Base-by-base conservation (phyloP, 2,329 filamentous ascomycete genomes). In the Fonsecaea multimorphosa region DNA sequence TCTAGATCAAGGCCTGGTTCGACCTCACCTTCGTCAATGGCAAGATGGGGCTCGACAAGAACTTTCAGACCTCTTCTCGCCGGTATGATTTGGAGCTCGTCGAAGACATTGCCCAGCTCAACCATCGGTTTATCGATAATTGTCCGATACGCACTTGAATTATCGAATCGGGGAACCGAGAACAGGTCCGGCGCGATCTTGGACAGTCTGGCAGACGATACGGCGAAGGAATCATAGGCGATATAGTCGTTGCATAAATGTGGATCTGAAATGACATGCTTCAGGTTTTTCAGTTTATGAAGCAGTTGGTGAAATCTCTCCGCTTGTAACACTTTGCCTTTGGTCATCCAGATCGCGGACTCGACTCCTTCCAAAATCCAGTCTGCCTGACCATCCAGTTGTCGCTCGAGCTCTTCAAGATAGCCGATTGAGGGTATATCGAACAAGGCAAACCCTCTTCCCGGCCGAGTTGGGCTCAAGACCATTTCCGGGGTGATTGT, bases 401-500 rank as follows among this genome's bases (percentile, higher is more conserved):
- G 86, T 38, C 82, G 80, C 51, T 96, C 72, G 59, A 97, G 83
- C 5, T 85, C 78, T 12, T 89, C 86, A 29, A 98, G 80, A 73
- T 95, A 93, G 7, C 87, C 86, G 0, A 76, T 68, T 14, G 88
- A 85, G 0, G 92, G 91, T 7, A 99, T 77, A 71, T 98, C 93
- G 46, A 96, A 81, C 7, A 99, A 83, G 8, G 91, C 90, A 69
- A 97, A 83, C 1, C 92, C 93, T 62, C 83, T 86, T 11, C 93
- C 93, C 5, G 85, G 83, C 62, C 87, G 84, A 2, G 84, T 78
- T 11, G 88, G 81, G 1, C 85, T 92, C 58, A 99, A 74, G 1
- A 98, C 93, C 89, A 96, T 95, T 0, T 95, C 91, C 1, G 94
- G 90, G 0, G 89, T 95, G 32, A 99, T 86, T 0, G 84, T 85